phyloP scores from a whole-genome alignment of 257 asterid genomes.

The Fraxinus americana region DNA sequence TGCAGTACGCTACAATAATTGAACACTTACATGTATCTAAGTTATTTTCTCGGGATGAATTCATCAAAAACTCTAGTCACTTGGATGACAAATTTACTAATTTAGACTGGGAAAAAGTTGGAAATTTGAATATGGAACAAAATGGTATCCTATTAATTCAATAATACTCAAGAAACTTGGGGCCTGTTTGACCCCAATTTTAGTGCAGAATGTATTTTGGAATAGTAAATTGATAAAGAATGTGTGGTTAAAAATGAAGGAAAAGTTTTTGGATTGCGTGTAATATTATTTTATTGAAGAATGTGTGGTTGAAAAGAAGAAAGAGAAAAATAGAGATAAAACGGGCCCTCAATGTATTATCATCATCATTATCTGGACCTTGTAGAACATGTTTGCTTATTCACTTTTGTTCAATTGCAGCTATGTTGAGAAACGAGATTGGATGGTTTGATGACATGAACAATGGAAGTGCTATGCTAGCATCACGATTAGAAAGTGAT shows the following conservation, averaged over 20 bases:
- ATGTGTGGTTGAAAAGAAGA: too few relatives aligned
- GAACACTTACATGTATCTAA: neutral
- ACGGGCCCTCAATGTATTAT: neutral
- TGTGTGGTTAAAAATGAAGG: too few relatives aligned
- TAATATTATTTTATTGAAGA: too few relatives aligned
- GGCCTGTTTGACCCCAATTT: too few relatives aligned
- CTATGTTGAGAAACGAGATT: slow-evolving; percentile 90
- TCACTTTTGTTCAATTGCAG: slow-evolving; percentile 46
- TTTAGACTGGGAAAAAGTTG: neutral
- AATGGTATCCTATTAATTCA: neutral
- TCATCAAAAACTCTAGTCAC: neutral
- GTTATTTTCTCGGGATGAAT: neutral
- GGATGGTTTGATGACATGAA: slow-evolving; percentile 87
- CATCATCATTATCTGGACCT: neutral
- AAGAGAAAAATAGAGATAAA: too few relatives aligned
- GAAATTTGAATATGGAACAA: neutral
- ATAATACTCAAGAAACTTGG: slow-evolving; percentile 2
- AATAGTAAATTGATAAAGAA: too few relatives aligned
- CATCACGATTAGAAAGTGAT: slow-evolving; percentile 80
- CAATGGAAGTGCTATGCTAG: slow-evolving; percentile 84
- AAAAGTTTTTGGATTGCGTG: too few relatives aligned
- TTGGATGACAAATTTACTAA: neutral
- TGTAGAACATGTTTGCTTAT: neutral
- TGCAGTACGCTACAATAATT: neutral
- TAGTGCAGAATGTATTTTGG: too few relatives aligned